phyloP scores from a whole-genome alignment of 2,329 filamentous ascomycete species.

The Ascochyta fabae region DNA sequence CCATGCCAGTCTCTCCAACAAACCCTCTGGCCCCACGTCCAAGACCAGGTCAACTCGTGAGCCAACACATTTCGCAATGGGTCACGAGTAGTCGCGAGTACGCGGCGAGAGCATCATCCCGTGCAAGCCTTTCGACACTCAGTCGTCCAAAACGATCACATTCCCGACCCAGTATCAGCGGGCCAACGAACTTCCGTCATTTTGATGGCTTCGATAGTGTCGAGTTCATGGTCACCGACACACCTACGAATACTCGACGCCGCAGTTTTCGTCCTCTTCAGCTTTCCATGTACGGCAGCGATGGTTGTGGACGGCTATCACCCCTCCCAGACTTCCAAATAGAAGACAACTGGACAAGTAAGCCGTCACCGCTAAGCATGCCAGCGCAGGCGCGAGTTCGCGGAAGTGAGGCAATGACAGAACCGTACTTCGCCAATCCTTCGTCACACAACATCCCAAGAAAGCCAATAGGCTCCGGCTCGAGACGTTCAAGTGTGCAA shows the following conservation, averaged over 20 bases:
- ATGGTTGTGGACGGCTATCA: constrained; percentile 42
- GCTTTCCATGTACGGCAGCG: constrained; percentile 48
- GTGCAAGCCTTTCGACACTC: constrained; percentile 42
- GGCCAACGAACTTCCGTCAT: constrained; percentile 47
- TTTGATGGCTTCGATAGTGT: constrained; percentile 41
- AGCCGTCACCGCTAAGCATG: constrained; percentile 35
- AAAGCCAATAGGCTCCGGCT: constrained; percentile 42
- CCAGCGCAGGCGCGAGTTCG: constrained; percentile 45
- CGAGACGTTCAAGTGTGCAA: constrained; percentile 39
- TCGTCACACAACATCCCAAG: constrained; percentile 40
- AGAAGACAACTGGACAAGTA: constrained; percentile 34
- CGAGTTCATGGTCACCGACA: constrained; percentile 43
- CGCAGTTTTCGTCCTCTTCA: constrained; percentile 49
- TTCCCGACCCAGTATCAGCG: constrained; percentile 45
- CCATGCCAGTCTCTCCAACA: constrained; percentile 32
- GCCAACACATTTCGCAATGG: constrained; percentile 47
- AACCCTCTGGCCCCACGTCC: constrained; percentile 31
- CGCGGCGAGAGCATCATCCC: constrained; percentile 44
- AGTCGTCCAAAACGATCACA: constrained; percentile 41
- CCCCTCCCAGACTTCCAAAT: constrained; percentile 49
- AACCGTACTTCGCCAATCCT: constrained; percentile 36
- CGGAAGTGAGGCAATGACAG: constrained; percentile 36
- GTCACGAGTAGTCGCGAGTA: constrained; percentile 43
- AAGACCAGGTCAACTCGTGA: constrained; percentile 45
- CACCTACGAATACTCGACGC: constrained; percentile 38